These are phyloP conservation scores for Gremmenia infestans DNA, from an alignment of 2,329 filamentous ascomycete species.

Conservation along the genomic window DNA sequence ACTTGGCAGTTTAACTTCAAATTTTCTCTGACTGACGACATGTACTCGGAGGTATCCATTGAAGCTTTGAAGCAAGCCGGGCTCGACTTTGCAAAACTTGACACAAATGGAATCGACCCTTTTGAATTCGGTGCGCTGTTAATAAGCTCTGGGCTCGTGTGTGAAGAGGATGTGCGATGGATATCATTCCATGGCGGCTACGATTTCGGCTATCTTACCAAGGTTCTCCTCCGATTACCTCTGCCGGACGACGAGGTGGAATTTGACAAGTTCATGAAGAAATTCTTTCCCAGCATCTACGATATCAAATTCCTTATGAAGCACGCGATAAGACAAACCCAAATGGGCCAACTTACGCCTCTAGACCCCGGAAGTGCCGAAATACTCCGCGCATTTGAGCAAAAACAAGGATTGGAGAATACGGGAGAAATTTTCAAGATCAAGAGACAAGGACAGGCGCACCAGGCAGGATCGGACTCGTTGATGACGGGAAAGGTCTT, in stretches of 20 bases:
- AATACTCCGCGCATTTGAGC: conserved; percentile 78
- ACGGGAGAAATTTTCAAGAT: conserved; percentile 91
- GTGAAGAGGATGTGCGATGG: conserved; percentile 86
- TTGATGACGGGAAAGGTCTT: conserved; percentile 91
- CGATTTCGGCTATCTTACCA: conserved; percentile 96
- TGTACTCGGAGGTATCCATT: conserved; percentile 96
- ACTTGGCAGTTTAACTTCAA: conserved; percentile 99
- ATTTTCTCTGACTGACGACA: conserved; percentile 90
- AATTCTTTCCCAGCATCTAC: conserved; percentile 89
- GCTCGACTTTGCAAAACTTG: conserved; percentile 83
- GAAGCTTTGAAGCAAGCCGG: conserved; percentile 84
- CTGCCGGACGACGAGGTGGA: conserved; percentile 85
- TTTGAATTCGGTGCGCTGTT: conserved; percentile 83
- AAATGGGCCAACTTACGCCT: conserved; percentile 56
- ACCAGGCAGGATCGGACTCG: conserved; percentile 91
- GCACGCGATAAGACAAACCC: conserved; percentile 68
- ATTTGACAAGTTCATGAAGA: conserved; percentile 82
- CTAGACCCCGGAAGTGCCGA: conserved; percentile 61
- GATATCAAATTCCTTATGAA: conserved; percentile 98
- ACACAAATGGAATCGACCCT: conserved; percentile 86
- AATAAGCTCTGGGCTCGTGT: conserved; percentile 86
- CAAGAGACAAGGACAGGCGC: conserved; percentile 78
- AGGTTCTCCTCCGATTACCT: conserved; percentile 77
- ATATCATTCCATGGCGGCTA: conserved; percentile 97
- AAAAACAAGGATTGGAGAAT: conserved; percentile 88